Conservation (phyloP, 2,329 filamentous ascomycete species). For the Colletotrichum sp. region DNA sequence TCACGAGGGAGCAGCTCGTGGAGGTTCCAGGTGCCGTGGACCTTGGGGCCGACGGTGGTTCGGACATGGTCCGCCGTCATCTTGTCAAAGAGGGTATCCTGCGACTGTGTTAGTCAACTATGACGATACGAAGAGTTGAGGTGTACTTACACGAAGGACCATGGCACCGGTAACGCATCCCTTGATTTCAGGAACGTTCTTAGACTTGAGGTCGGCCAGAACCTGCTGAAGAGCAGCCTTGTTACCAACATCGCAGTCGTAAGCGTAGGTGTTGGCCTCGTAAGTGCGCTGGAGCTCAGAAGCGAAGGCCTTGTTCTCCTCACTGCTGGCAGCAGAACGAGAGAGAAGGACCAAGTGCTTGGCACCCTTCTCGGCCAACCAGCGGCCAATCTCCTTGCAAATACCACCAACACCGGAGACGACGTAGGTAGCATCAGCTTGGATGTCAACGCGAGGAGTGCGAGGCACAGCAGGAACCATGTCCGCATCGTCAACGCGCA, state of each 20-base stretch:
- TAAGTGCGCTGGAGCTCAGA: background rate
- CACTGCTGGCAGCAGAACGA: constrained; percentile 23
- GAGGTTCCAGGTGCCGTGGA: constrained; percentile 33
- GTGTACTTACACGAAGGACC: constrained; percentile 5
- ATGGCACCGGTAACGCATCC: constrained; percentile 14
- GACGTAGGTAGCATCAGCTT: constrained; percentile 3
- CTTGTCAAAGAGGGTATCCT: constrained; percentile 25
- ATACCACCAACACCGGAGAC: constrained; percentile 13
- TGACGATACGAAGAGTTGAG: background rate
- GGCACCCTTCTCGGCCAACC: constrained; percentile 34
- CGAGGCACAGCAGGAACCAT: background rate
- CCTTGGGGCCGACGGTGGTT: constrained; percentile 33
- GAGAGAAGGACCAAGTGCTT: constrained; percentile 31
- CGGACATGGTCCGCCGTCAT: constrained; percentile 34
- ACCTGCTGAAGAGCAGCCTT: background rate
- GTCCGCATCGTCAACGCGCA: constrained; percentile 15
- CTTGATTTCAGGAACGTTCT: constrained; percentile 1
- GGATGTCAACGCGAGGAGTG: background rate
- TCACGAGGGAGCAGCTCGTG: constrained; percentile 31
- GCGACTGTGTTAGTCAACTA: background rate
- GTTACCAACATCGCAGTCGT: constrained; percentile 13
- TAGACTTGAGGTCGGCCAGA: background rate
- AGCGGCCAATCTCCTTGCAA: constrained; percentile 21
- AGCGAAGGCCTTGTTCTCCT: constrained; percentile 14
- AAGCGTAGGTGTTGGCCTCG: background rate